Conservation (phyloP, 2,329 filamentous ascomycete species). For the Myriosclerotinia scirpicola region DNA sequence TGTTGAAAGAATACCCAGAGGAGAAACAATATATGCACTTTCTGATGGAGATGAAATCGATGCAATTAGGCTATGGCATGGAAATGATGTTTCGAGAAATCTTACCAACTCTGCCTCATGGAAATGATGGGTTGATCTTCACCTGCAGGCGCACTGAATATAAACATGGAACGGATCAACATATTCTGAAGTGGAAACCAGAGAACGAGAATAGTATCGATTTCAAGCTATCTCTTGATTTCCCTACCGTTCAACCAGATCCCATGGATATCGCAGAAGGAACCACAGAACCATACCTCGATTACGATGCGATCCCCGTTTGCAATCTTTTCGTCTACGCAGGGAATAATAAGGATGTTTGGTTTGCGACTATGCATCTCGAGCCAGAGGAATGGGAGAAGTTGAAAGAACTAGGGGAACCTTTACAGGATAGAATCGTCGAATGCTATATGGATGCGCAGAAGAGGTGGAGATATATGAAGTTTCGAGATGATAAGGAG, state of each 20-base stretch:
- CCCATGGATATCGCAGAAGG: conserved; percentile 67
- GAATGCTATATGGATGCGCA: conserved; percentile 82
- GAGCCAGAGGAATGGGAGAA: conserved; percentile 79
- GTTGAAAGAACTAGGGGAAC: conserved; percentile 70
- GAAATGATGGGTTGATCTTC: conserved; percentile 96
- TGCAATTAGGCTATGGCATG: conserved; percentile 85
- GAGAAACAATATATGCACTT: conserved; percentile 74
- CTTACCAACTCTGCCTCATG: conserved; percentile 80
- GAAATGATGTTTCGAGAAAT: conserved; percentile 90
- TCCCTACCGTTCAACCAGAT: conserved; percentile 69
- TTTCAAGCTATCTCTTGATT: conserved; percentile 77
- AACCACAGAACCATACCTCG: conserved; percentile 60
- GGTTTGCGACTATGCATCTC: conserved; percentile 67
- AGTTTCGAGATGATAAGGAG: conserved; percentile 88
- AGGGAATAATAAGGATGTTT: conserved; percentile 53
- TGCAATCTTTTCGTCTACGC: conserved; percentile 71
- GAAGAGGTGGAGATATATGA: conserved; percentile 79
- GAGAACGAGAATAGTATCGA: conserved; percentile 94
- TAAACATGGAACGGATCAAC: conserved; percentile 83
- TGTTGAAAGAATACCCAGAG: conserved; percentile 65
- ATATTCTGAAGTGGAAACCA: conserved; percentile 98
- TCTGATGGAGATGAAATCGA: conserved; percentile 80
- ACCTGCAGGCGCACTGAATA: conserved; percentile 90
- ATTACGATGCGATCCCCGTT: conserved; percentile 79
- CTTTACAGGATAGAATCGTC: conserved; percentile 82